Evolutionary conservation across 2,329 filamentous ascomycete species (phyloP).

Genomic region (Drechslera avenae): DNA sequence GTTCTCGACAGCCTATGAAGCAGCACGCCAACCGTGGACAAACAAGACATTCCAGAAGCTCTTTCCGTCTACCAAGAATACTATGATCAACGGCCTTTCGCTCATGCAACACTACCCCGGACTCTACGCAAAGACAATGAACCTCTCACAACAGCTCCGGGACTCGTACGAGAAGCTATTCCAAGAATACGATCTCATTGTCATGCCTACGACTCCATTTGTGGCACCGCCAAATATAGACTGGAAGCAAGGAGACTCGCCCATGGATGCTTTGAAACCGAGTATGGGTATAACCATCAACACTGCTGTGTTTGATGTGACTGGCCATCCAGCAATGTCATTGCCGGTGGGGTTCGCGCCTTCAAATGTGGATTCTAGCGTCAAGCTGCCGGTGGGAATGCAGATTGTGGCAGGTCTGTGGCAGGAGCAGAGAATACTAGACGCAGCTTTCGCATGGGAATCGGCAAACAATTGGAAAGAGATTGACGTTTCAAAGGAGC

Average conservation of each 20-base stretch:
- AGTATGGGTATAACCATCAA: conserved; percentile 40
- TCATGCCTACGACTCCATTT: conserved; percentile 49
- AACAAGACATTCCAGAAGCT: conserved; percentile 56
- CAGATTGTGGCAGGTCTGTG: conserved; percentile 48
- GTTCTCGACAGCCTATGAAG: conserved; percentile 44
- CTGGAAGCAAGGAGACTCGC: conserved; percentile 34
- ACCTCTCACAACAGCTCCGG: conserved; percentile 47
- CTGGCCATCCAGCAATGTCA: conserved; percentile 39
- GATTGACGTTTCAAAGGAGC: neutral
- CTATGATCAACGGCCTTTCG: conserved; percentile 51
- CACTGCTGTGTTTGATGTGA: conserved; percentile 39
- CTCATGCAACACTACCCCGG: conserved; percentile 46
- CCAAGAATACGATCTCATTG: conserved; percentile 47
- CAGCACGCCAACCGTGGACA: conserved; percentile 56
- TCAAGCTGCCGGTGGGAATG: conserved; percentile 48
- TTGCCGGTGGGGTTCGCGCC: conserved; percentile 36
- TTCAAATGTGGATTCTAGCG: conserved; percentile 22
- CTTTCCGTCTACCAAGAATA: conserved; percentile 56
- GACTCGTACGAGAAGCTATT: conserved; percentile 49
- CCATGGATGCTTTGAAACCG: conserved; percentile 34
- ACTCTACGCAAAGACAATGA: conserved; percentile 51
- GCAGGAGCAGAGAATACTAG: conserved; percentile 43
- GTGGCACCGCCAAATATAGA: conserved; percentile 29
- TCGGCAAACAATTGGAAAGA: conserved; percentile 33
- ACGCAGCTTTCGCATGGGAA: conserved; percentile 39